A percentile compares a stretch with the other conserved stretches of the same genome.
Conservation (phyloP, 1,284 basidiomycete genomes). For the Pseudozyma sp. region DNA sequence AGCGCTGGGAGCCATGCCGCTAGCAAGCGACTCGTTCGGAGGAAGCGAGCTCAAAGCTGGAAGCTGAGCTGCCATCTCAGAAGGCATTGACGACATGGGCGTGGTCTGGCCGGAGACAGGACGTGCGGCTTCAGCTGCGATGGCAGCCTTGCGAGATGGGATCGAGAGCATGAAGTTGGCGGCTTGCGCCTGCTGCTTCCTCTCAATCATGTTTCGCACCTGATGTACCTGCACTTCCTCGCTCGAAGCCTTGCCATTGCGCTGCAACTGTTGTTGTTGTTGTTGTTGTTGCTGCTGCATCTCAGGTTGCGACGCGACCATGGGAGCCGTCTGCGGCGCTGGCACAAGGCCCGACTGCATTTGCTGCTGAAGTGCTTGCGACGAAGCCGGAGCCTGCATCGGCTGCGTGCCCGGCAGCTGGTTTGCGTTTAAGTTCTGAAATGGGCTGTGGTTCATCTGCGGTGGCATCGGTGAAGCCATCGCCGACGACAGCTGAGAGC, state of each 20-base stretch:
- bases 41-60: slow-evolving; percentile 44
- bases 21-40: slow-evolving; percentile 25
- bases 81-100: slow-evolving; percentile 59
- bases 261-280: slow-evolving; percentile 5
- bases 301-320: slow-evolving; percentile 37
- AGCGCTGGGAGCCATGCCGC: slow-evolving; percentile 29
- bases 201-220: slow-evolving; percentile 56
- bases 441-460: slow-evolving; percentile 39
- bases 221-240: slow-evolving; percentile 49
- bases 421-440: slow-evolving; percentile 21
- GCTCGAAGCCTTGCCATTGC: slow-evolving; percentile 31
- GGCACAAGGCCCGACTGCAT: slow-evolving; percentile 18
- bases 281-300: slow-evolving; percentile 13
- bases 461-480: slow-evolving; percentile 45
- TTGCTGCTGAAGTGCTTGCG: slow-evolving; percentile 46
- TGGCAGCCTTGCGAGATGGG: slow-evolving; percentile 43
- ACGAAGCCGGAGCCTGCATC: slow-evolving; percentile 32
- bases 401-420: slow-evolving; percentile 27
- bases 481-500: slow-evolving; percentile 35
- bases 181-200: slow-evolving; percentile 56
- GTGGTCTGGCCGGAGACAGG: slow-evolving; percentile 48
- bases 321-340: slow-evolving; percentile 35
- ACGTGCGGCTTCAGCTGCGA: slow-evolving; percentile 36
- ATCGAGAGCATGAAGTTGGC: slow-evolving; percentile 60
- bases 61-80: slow-evolving; percentile 50